Conservation (phyloP, 805 yeast species). For the Hanseniaspora taiwanica region DNA sequence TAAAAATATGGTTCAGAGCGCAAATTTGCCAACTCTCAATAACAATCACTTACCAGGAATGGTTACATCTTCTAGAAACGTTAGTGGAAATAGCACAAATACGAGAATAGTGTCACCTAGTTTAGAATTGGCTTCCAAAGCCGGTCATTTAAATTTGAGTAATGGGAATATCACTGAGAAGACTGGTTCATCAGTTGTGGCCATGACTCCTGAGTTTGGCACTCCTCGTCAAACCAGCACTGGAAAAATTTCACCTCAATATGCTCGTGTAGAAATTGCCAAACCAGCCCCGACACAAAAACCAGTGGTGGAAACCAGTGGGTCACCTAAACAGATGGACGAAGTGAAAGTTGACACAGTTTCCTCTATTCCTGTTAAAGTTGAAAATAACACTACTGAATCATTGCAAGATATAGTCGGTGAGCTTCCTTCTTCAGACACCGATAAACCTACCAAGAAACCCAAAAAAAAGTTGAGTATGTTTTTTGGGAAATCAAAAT, state of each 20-base stretch:
- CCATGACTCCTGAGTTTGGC: too few relatives aligned
- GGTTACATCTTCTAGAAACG: background rate
- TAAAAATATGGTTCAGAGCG: too few relatives aligned
- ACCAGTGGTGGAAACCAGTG: background rate
- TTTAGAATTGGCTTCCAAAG: too few relatives aligned
- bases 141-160: too few relatives aligned
- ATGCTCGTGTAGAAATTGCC: background rate
- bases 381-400: background rate
- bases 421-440: background rate
- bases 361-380: background rate
- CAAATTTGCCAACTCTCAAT: background rate
- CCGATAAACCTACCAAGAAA: background rate
- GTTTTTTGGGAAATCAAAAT: conserved; percentile 4
- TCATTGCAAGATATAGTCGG: background rate
- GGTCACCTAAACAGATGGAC: too few relatives aligned
- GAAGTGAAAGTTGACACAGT: too few relatives aligned
- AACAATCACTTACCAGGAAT: background rate
- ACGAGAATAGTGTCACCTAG: background rate
- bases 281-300: background rate
- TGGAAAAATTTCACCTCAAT: background rate
- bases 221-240: too few relatives aligned
- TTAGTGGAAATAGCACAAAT: background rate
- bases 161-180: too few relatives aligned
- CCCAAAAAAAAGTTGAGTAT: conserved; percentile 2
- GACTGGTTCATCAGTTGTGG: too few relatives aligned